phyloP scores from a whole-genome alignment of 2,329 filamentous ascomycete genomes.

The Phialophora tarda region DNA sequence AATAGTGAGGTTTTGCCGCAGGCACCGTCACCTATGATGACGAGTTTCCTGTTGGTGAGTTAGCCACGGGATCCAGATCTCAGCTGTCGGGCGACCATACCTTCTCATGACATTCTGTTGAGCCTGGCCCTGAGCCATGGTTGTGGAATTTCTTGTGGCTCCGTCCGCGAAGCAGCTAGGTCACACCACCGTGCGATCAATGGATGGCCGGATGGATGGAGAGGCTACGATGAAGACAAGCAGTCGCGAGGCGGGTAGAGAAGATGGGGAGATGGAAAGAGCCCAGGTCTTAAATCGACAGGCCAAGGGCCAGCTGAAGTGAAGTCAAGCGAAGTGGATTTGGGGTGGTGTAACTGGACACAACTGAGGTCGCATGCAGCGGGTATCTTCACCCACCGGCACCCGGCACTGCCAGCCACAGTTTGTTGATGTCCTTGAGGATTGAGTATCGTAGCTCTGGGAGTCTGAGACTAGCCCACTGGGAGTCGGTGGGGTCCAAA shows the following conservation, averaged over 20 bases:
- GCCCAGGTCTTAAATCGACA: constrained; percentile 17
- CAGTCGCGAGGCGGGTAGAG: constrained; percentile 42
- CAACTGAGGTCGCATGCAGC: constrained; percentile 25
- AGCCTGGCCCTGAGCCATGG: constrained; percentile 54
- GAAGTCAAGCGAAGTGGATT: constrained; percentile 24
- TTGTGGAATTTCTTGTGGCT: constrained; percentile 21
- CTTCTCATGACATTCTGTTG: constrained; percentile 67
- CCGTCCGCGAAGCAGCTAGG: constrained; percentile 40
- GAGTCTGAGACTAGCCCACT: constrained; percentile 31
- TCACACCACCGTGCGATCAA: constrained; percentile 50
- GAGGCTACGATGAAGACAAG: constrained; percentile 3
- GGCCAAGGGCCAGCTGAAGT: constrained; percentile 23
- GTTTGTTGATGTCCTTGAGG: constrained; percentile 10
- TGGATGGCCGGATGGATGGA: constrained; percentile 39
- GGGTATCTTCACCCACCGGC: constrained; percentile 20
- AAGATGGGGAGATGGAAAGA: constrained; percentile 20
- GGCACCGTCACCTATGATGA: constrained; percentile 96
- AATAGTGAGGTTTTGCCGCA: constrained; percentile 98
- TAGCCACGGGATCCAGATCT: neutral
- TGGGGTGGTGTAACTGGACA: constrained; percentile 32
- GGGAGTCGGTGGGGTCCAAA: constrained; percentile 35
- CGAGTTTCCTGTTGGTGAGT: constrained; percentile 74
- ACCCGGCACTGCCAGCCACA: constrained; percentile 12
- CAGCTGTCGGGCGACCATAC: constrained; percentile 41
- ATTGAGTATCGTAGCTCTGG: neutral